These are phyloP conservation scores for Mycosphaerelloides madeirae DNA, from an alignment of 2,329 filamentous ascomycete genomes.

Conservation along the genomic window DNA sequence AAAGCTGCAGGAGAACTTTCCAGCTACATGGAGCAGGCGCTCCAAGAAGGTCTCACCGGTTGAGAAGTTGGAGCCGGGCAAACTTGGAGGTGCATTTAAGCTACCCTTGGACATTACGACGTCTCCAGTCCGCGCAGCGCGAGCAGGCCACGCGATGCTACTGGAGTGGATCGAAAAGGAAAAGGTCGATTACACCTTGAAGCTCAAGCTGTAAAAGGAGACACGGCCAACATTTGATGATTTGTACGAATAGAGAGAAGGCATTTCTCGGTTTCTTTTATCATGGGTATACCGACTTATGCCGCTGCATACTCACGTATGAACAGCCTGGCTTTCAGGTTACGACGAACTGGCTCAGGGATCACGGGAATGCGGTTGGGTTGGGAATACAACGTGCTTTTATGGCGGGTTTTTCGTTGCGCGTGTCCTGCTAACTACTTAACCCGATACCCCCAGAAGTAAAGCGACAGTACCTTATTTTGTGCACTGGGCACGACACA, in stretches of 20 bases:
- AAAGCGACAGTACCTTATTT: too few relatives aligned
- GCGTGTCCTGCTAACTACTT: too few relatives aligned
- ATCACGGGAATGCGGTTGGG: too few relatives aligned
- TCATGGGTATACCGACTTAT: too few relatives aligned
- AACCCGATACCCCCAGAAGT: too few relatives aligned
- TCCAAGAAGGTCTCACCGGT: slow-evolving; percentile 20
- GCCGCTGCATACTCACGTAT: too few relatives aligned
- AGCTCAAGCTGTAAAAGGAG: slow-evolving; percentile 20
- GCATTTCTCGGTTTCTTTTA: too few relatives aligned
- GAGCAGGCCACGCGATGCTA: slow-evolving; percentile 41
- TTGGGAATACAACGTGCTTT: too few relatives aligned
- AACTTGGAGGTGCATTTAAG: slow-evolving; percentile 35
- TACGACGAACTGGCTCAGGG: too few relatives aligned
- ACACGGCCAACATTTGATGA: neutral
- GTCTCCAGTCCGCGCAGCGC: slow-evolving; percentile 41
- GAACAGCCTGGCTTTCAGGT: too few relatives aligned
- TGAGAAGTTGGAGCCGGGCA: slow-evolving; percentile 33
- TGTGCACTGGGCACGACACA: too few relatives aligned
- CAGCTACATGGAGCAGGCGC: slow-evolving; percentile 35
- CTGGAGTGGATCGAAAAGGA: slow-evolving; percentile 37
- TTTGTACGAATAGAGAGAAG: slow-evolving; percentile 1
- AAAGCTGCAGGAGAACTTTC: slow-evolving; percentile 35
- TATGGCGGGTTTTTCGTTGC: too few relatives aligned
- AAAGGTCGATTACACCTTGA: slow-evolving; percentile 20
- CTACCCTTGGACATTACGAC: slow-evolving; percentile 39